Conservation (phyloP, 2,329 filamentous ascomycete genomes). For the Pseudogymnoascus sp. region DNA sequence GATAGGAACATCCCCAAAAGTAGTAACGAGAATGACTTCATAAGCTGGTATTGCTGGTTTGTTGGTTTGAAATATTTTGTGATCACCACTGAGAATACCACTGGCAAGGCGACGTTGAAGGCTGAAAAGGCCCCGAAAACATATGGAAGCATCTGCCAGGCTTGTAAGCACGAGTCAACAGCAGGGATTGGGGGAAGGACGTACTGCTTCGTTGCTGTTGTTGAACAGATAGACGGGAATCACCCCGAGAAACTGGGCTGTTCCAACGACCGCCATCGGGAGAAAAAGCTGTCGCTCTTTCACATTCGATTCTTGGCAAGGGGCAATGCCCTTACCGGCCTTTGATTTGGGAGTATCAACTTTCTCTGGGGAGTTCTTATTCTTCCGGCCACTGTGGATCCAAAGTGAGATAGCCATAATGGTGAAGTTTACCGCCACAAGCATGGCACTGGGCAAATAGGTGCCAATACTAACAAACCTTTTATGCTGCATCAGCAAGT, state of each 20-base stretch:
- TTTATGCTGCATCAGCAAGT: conserved; percentile 82
- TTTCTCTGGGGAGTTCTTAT: conserved; percentile 9
- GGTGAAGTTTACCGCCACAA: conserved; percentile 87
- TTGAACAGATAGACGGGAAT: conserved; percentile 85
- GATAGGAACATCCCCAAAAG: conserved; percentile 86
- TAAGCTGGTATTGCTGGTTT: conserved; percentile 63
- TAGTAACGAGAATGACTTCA: conserved; percentile 88
- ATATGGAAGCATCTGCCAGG: conserved; percentile 46
- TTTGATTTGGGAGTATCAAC: conserved; percentile 10
- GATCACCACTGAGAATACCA: conserved; percentile 47
- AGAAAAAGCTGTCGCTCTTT: conserved; percentile 53
- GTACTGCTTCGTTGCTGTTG: conserved; percentile 31
- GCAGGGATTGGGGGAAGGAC: background rate
- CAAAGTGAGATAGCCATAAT: conserved; percentile 94
- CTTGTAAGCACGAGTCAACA: background rate
- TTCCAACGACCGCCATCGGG: conserved; percentile 64
- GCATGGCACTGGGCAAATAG: conserved; percentile 95
- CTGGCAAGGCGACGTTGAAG: conserved; percentile 54
- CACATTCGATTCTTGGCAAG: conserved; percentile 18
- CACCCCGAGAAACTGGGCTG: conserved; percentile 67
- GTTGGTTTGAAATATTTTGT: conserved; percentile 45
- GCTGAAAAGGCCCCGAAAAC: conserved; percentile 51
- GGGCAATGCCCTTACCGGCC: conserved; percentile 19
- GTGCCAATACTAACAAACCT: conserved; percentile 97
- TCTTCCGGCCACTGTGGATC: conserved; percentile 65